Conservation (phyloP, 2,329 filamentous ascomycete species). For the Exophiala lecanii-corni region DNA sequence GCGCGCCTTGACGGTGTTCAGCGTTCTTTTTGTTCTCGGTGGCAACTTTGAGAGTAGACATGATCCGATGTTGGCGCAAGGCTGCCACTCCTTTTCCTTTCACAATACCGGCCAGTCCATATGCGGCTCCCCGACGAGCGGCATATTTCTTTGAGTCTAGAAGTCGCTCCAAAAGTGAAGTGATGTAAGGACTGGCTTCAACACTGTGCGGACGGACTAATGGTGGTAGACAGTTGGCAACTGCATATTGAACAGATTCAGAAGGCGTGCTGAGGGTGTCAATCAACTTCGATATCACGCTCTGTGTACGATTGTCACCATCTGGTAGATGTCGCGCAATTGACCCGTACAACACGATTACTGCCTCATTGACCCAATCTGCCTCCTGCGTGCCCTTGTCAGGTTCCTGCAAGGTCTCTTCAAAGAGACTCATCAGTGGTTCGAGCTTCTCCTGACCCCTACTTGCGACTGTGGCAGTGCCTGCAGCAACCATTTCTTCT, state of each 20-base stretch:
- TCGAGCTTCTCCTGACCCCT: slow-evolving; percentile 82
- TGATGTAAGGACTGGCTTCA: slow-evolving; percentile 73
- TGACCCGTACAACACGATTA: slow-evolving; percentile 95
- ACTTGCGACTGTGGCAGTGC: slow-evolving; percentile 71
- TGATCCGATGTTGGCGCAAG: slow-evolving; percentile 78
- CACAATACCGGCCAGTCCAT: slow-evolving; percentile 86
- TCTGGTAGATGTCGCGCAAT: slow-evolving; percentile 78
- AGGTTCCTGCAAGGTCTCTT: slow-evolving; percentile 77
- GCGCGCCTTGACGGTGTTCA: slow-evolving; percentile 80
- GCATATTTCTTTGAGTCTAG: slow-evolving; percentile 86
- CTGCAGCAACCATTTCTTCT: slow-evolving; percentile 86
- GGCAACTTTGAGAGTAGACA: slow-evolving; percentile 73
- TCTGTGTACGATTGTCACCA: slow-evolving; percentile 82
- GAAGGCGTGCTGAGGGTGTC: slow-evolving; percentile 89
- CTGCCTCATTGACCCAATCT: slow-evolving; percentile 91
- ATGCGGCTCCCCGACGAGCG: slow-evolving; percentile 86
- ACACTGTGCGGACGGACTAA: slow-evolving; percentile 77
- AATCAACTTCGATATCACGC: slow-evolving; percentile 80
- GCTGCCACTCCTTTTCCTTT: slow-evolving; percentile 79
- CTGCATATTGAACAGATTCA: slow-evolving; percentile 93
- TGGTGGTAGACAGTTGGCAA: slow-evolving; percentile 88
- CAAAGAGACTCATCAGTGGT: slow-evolving; percentile 86
- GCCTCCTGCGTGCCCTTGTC: slow-evolving; percentile 75
- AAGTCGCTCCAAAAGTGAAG: slow-evolving; percentile 75
- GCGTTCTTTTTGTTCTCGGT: slow-evolving; percentile 94